Evolutionary conservation across 768 basidiomycete species (phyloP).

Genomic region (Tulasnella sp.): DNA sequence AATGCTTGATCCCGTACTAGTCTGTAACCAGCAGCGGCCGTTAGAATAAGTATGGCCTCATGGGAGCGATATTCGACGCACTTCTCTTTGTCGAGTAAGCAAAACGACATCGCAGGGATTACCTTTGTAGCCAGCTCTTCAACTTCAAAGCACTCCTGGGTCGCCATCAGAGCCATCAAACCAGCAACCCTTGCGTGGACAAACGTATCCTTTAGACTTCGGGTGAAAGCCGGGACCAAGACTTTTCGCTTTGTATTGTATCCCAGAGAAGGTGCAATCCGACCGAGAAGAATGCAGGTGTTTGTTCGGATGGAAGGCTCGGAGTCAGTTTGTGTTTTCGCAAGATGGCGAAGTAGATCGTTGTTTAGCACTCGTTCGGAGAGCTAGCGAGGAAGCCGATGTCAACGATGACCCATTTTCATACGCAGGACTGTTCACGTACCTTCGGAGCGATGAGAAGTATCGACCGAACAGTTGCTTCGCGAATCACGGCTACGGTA

Average conservation of each 20-base stretch:
- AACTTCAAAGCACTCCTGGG: constrained; percentile 82
- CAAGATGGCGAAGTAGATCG: constrained; percentile 88
- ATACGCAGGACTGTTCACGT: constrained; percentile 22
- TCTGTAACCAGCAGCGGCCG: constrained; percentile 49
- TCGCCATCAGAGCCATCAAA: constrained; percentile 94
- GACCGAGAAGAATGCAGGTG: constrained; percentile 93
- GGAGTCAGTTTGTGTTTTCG: constrained; percentile 87
- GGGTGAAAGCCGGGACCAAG: constrained; percentile 91
- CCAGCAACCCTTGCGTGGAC: constrained; percentile 93
- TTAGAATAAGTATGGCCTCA: constrained; percentile 22
- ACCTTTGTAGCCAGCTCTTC: constrained; percentile 91
- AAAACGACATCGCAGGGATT: constrained; percentile 78
- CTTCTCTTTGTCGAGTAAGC: constrained; percentile 93
- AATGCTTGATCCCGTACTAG: constrained; percentile 95
- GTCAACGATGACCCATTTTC: background rate
- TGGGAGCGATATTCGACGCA: constrained; percentile 47
- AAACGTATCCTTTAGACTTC: constrained; percentile 87
- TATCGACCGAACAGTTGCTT: constrained; percentile 90
- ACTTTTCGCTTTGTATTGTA: constrained; percentile 93
- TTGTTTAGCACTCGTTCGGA: constrained; percentile 93
- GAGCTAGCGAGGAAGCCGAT: constrained; percentile 54
- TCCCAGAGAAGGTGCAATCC: constrained; percentile 82
- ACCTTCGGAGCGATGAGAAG: constrained; percentile 85
- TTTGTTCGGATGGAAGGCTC: constrained; percentile 97
- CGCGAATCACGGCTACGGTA: constrained; percentile 90